These are phyloP conservation scores for Kodamaea plutei DNA, from an alignment of 1,139 yeast species.

Conservation along the genomic window DNA sequence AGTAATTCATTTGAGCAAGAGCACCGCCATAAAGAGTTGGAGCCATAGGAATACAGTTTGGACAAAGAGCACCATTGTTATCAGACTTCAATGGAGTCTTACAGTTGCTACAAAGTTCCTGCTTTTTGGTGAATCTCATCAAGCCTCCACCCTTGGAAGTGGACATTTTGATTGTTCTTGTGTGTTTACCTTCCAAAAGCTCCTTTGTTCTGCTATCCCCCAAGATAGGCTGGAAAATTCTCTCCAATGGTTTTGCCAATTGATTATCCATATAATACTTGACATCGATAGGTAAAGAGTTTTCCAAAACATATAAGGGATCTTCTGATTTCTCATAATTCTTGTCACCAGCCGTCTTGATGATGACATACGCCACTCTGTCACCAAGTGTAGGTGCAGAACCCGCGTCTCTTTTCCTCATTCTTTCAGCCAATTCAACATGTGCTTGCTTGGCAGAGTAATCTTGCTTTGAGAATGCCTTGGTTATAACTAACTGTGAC, in stretches of 20 bases:
- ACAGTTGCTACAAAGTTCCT: slow-evolving; percentile 86
- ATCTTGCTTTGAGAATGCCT: slow-evolving; percentile 84
- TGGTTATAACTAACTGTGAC: slow-evolving; percentile 90
- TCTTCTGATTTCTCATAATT: slow-evolving; percentile 96
- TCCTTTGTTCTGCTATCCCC: slow-evolving; percentile 84
- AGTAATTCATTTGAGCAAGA: slow-evolving; percentile 69
- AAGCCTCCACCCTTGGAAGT: slow-evolving; percentile 72
- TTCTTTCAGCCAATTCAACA: slow-evolving; percentile 91
- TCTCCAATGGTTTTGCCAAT: slow-evolving; percentile 82
- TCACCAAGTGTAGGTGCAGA: slow-evolving; percentile 97
- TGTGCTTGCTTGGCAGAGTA: slow-evolving; percentile 97
- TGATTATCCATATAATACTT: slow-evolving; percentile 93
- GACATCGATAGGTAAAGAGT: slow-evolving; percentile 90
- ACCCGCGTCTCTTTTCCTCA: slow-evolving; percentile 95
- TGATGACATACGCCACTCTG: slow-evolving; percentile 95
- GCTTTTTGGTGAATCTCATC: slow-evolving; percentile 87
- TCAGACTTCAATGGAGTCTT: slow-evolving; percentile 67
- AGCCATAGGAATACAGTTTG: slow-evolving; percentile 62
- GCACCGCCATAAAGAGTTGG: slow-evolving; percentile 79
- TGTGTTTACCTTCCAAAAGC: slow-evolving; percentile 75
- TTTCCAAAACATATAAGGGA: slow-evolving; percentile 87
- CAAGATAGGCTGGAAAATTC: slow-evolving; percentile 92
- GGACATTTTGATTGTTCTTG: slow-evolving; percentile 68
- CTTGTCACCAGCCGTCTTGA: slow-evolving; percentile 74
- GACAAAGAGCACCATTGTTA: slow-evolving; percentile 77